Evolutionary conservation across 1,284 basidiomycete genomes (phyloP).

Genomic region (Leccinum subrobustum): DNA sequence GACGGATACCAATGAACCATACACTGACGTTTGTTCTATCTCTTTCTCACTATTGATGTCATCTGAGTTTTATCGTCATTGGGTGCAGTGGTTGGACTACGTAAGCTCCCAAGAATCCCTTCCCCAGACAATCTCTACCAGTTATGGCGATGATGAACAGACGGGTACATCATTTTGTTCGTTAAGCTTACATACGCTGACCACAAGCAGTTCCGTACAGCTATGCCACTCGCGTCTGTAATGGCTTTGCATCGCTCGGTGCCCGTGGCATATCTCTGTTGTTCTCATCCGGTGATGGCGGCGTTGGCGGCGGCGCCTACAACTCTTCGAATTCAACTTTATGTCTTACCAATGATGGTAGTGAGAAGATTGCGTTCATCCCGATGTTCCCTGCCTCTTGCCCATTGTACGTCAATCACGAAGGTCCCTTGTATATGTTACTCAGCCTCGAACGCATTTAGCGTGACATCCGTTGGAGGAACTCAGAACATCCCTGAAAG

Average conservation of each 20-base stretch:
- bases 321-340: conserved; percentile 40
- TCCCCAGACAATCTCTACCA: conserved; percentile 27
- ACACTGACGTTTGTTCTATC: conserved; percentile 40
- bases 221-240: conserved; percentile 64
- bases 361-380: conserved; percentile 52
- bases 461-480: conserved; percentile 62
- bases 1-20: conserved; percentile 64
- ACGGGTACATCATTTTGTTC: conserved; percentile 40
- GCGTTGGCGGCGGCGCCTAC: conserved; percentile 59
- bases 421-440: not conserved
- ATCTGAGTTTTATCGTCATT: conserved; percentile 9
- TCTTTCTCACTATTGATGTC: not conserved
- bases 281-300: conserved; percentile 68
- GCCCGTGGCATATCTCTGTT: conserved; percentile 60
- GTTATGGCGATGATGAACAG: conserved; percentile 66
- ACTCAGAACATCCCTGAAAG: conserved; percentile 56
- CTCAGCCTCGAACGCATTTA: conserved; percentile 12
- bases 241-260: conserved; percentile 57
- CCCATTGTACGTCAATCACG: conserved; percentile 35
- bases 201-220: conserved; percentile 48
- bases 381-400: conserved; percentile 55
- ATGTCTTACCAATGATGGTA: conserved; percentile 62
- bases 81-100: conserved; percentile 60
- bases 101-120: conserved; percentile 39
- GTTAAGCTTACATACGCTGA: conserved; percentile 1